These are phyloP conservation scores for Aspergillus neotritici DNA, from an alignment of 2,329 filamentous ascomycete genomes.

Conservation along the genomic window DNA sequence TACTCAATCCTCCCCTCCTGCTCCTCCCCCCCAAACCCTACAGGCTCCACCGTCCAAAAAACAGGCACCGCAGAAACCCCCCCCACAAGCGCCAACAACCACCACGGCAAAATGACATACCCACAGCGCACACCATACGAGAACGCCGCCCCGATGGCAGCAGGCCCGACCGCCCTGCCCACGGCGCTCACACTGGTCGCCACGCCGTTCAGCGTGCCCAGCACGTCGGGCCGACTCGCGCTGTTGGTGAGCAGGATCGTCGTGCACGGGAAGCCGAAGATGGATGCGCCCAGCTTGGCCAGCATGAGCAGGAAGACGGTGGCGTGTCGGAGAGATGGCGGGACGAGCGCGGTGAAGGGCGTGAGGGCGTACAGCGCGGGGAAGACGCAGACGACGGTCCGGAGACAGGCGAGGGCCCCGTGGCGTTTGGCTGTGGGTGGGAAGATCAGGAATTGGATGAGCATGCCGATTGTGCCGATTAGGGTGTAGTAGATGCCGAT, in stretches of 20 bases:
- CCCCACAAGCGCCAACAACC: conserved; percentile 63
- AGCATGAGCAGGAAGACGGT: conserved; percentile 63
- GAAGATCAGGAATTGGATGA: conserved; percentile 83
- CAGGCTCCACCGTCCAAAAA: conserved; percentile 67
- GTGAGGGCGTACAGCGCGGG: conserved; percentile 74
- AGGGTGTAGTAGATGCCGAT: conserved; percentile 84
- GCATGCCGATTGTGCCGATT: conserved; percentile 71
- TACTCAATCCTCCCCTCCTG: conserved; percentile 7
- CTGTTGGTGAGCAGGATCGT: conserved; percentile 91
- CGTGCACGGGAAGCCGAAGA: conserved; percentile 81
- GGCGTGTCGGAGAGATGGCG: conserved; percentile 49
- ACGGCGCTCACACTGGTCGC: conserved; percentile 77
- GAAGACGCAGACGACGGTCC: conserved; percentile 59
- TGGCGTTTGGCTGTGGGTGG: conserved; percentile 66
- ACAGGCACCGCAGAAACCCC: conserved; percentile 64
- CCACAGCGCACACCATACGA: conserved; percentile 68
- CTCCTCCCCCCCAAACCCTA: conserved; percentile 52
- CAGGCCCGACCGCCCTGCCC: conserved; percentile 73
- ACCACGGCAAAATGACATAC: conserved; percentile 76
- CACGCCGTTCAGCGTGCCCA: conserved; percentile 87
- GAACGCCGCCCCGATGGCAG: conserved; percentile 66
- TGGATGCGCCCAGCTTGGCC: conserved; percentile 67
- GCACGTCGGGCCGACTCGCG: conserved; percentile 64
- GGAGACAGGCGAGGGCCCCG: conserved; percentile 70
- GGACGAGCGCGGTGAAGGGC: conserved; percentile 68